phyloP scores from a whole-genome alignment of 345 rosid genomes.

The Toxicodendron radicans region DNA sequence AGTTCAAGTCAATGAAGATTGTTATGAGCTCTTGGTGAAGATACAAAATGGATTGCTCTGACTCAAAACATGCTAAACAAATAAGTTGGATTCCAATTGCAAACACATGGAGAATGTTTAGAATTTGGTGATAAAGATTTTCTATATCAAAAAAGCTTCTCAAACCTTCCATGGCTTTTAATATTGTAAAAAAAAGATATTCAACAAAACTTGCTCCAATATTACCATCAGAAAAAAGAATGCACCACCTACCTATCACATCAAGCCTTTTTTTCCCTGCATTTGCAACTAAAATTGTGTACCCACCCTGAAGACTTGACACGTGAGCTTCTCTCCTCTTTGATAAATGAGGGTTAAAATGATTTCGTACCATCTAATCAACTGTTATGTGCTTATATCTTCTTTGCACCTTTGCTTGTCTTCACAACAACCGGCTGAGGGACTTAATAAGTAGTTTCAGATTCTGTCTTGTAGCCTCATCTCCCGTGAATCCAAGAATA shows the following conservation, averaged over 20 bases:
- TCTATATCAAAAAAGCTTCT: not conserved
- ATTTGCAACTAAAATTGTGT: not conserved
- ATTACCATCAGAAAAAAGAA: conserved; percentile 9
- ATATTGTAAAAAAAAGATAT: not conserved
- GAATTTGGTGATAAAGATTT: not conserved
- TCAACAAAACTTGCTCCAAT: conserved; percentile 11
- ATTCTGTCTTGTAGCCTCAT: conserved; percentile 82
- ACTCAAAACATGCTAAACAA: not conserved
- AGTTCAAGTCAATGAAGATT: not conserved
- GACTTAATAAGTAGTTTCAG: conserved; percentile 91
- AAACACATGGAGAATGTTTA: not conserved
- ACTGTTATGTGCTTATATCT: conserved; percentile 1
- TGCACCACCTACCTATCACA: conserved; percentile 12
- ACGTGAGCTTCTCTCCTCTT: conserved; percentile 7
- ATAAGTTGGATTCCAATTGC: not conserved
- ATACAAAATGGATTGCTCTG: not conserved
- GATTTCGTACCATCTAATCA: not conserved
- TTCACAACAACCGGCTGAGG: conserved; percentile 84
- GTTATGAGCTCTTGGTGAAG: not conserved
- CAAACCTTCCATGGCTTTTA: not conserved
- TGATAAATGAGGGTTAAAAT: conserved; percentile 2
- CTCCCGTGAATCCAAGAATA: conserved; percentile 96
- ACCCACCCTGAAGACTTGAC: not conserved
- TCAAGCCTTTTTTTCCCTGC: conserved; percentile 12
- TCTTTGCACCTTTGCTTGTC: conserved; percentile 8